Evolutionary conservation across 2,329 filamentous ascomycete species (phyloP).

Genomic region (Pestalotiopsis sp.): DNA sequence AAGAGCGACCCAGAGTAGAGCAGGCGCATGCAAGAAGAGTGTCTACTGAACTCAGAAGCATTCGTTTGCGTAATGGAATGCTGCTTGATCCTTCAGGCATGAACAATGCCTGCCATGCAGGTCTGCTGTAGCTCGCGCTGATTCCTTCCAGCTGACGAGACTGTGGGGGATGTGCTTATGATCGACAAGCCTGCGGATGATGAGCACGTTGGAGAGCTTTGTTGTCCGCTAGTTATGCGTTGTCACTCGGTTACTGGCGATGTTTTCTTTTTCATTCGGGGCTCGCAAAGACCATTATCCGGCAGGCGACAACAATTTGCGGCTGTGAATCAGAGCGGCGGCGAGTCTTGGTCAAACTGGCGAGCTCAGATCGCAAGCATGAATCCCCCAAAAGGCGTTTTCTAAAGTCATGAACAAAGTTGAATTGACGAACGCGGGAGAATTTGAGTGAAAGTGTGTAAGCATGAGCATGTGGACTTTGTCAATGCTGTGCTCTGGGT

Average conservation of each 20-base stretch:
- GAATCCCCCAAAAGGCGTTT: too few species aligned
- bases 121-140: not conserved
- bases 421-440: too few species aligned
- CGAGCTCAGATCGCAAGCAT: too few species aligned
- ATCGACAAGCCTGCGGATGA: not conserved
- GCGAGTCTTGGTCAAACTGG: too few species aligned
- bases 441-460: too few species aligned
- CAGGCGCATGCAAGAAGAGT: not conserved
- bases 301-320: not conserved
- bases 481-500: too few species aligned
- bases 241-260: not conserved
- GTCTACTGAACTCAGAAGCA: not conserved
- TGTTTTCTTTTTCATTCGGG: not conserved
- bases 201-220: not conserved
- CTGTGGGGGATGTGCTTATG: not conserved
- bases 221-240: not conserved
- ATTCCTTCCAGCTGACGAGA: not conserved
- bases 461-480: too few species aligned
- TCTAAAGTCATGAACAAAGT: too few species aligned
- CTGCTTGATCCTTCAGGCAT: not conserved
- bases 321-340: not conserved
- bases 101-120: not conserved
- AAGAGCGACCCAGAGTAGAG: not conserved
- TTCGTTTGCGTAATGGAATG: not conserved
- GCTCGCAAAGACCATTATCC: not conserved